Evolutionary conservation across 2,329 filamentous ascomycete species (phyloP).

Genomic region (Diaporthe ilicicola): DNA sequence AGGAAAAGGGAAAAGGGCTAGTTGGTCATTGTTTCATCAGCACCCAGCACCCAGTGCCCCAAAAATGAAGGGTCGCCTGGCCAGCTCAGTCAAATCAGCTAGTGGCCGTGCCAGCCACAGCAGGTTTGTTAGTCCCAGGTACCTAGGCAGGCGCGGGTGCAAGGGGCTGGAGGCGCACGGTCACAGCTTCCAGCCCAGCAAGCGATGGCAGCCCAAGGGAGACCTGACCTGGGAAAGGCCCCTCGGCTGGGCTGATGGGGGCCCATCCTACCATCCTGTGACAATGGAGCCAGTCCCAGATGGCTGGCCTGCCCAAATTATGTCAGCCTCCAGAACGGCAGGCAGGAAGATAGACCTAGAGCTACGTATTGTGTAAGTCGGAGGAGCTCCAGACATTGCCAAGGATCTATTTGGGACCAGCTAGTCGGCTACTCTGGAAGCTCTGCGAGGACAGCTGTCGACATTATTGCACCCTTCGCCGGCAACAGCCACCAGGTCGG

Average conservation of each 20-base stretch:
- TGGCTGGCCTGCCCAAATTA: neutral
- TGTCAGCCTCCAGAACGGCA: slow-evolving; percentile 16
- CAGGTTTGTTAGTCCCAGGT: neutral
- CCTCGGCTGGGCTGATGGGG: neutral
- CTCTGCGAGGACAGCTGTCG: slow-evolving; percentile 25
- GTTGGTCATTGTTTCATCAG: slow-evolving; percentile 30
- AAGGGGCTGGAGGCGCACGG: neutral
- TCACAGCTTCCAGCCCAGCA: neutral
- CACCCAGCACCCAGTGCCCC: slow-evolving; percentile 26
- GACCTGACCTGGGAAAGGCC: neutral
- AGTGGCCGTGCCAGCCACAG: slow-evolving; percentile 18
- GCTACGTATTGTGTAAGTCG: slow-evolving; percentile 28
- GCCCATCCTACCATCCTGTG: neutral
- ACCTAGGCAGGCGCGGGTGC: neutral
- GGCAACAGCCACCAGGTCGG: neutral
- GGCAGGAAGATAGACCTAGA: neutral
- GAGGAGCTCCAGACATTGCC: neutral
- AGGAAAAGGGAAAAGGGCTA: slow-evolving; percentile 30
- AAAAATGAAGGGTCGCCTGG: slow-evolving; percentile 16
- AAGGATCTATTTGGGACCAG: neutral
- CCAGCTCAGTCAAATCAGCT: slow-evolving; percentile 21
- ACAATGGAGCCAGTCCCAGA: neutral
- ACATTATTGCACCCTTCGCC: slow-evolving; percentile 15
- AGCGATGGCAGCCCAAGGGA: neutral
- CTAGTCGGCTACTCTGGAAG: neutral